These are phyloP conservation scores for Prunella vulgaris DNA, from an alignment of 257 asterid genomes.

Conservation along the genomic window DNA sequence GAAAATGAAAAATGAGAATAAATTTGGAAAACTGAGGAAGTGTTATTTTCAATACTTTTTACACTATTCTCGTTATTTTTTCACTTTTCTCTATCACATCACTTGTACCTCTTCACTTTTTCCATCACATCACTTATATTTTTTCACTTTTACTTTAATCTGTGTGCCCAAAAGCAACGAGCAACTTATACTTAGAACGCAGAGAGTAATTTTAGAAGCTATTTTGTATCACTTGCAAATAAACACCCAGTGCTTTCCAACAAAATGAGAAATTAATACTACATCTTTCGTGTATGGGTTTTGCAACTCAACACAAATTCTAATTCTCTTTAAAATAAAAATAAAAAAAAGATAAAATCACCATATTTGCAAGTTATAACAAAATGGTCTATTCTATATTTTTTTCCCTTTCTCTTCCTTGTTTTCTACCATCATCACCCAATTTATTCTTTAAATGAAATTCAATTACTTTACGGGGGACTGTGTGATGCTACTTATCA, in stretches of 20 bases:
- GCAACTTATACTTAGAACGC: too few relatives aligned
- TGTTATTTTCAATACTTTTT: too few relatives aligned
- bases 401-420: not conserved
- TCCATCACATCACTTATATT: too few relatives aligned
- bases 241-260: not conserved
- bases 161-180: too few relatives aligned
- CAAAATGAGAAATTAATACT: not conserved
- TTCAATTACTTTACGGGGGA: slow-evolving; percentile 18
- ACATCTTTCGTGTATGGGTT: not conserved
- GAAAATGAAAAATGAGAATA: too few relatives aligned
- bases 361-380: not conserved
- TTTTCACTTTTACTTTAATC: too few relatives aligned
- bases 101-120: too few relatives aligned
- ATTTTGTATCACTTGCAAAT: too few relatives aligned
- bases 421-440: not conserved
- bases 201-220: too few relatives aligned
- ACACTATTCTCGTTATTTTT: too few relatives aligned
- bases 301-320: not conserved
- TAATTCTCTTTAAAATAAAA: not conserved
- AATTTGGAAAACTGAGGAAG: too few relatives aligned
- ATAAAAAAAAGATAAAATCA: not conserved
- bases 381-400: not conserved
- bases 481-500: slow-evolving; percentile 35
- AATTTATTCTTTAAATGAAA: not conserved
- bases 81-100: too few relatives aligned